Evolutionary conservation across 345 rosid genomes (phyloP), one percentile per base, ranked within the genome.

Genomic region (Brassica carinata): DNA sequence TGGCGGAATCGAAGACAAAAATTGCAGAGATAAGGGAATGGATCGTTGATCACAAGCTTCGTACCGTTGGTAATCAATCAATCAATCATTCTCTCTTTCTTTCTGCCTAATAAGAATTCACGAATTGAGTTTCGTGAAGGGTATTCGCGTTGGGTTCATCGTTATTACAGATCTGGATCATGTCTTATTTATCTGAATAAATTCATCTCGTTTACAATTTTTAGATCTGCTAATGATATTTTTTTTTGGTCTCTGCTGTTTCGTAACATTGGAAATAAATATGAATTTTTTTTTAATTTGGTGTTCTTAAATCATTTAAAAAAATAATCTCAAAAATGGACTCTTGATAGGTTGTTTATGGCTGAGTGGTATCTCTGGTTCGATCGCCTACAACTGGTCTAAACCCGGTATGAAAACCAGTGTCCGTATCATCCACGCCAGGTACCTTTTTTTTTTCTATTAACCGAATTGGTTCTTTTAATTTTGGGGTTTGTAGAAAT

Each of bases 391-490:
- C 77, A 96, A 96, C 85, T 96, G 98, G 98, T 90, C 99, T 26
- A 92, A 86, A 72, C 99, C 99, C 34, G 85, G 71, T 71, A 96
- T 96, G 99, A 96, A 96, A 77, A 90, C 99, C 74, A 93, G 99
- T 84, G 98, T 96, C 85, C 87, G 89, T 88, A 84, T 96, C 74
- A 96, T 95, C 73, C 99, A 95, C 75, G 99, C 98, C 40, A 90
- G 99, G 98, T 93, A 82, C 64, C 23, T 9, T 5, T 0, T 3
- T 11, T 13, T 11, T 18, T 5, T 43, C 1, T 1, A 0, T 2
- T 15, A 19, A 7, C 5, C 58, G 1, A 10, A 1, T 7, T 30
- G 14, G n/a, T 27, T 45, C 2, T 27, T 19, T 64, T 3, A 2
- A 0, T 1, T 77, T 40, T 17, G 10, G 5, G 19, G 1, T 59